Evolutionary conservation across 345 rosid species (phyloP), one percentile per base, ranked within the genome.

Genomic region (Excoecaria agallocha): DNA sequence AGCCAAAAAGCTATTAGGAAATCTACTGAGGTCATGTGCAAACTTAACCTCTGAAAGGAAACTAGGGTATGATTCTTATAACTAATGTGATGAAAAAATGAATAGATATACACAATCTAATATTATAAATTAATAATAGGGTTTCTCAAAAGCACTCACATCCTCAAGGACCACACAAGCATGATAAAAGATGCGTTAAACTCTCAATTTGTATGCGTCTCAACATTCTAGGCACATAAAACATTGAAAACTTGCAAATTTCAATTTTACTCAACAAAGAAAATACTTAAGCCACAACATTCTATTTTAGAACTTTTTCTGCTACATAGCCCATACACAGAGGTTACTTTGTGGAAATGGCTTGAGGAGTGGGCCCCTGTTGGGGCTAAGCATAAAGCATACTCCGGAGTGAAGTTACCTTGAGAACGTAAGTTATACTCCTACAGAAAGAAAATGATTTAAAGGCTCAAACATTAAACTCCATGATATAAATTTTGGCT

Each of bases 221-320:
- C 11, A 67, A 55, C 11, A 55, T 19, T 55, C 25, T 52, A n/a
- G 5, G 20, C 1, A 37, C 7, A 49, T 46, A 67, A 48, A 67
- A 8, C 56, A 48, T 17, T 49, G n/a, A 10, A 50, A 12, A 20
- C 39, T 67, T n/a, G 43, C 57, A 46, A 65, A 55, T 55, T 55
- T 55, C n/a, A 5, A 25, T 55, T n/a, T 24, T 25, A 6, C 0
- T 19, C 11, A 20, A 62, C 0, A 25, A 24, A 24, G 30, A 30
- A 30, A 30, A 30, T 30, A 30, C 30, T 30, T 30, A 30, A 58
- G 37, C 37, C 30, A 4, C 62, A 58, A 39, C 17, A 39, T 64
- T 64, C 69, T 66, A 35, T n/a, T 25, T 22, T 3, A 20, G 69
- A 43, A 66, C 52, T 43, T 66, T 66, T 46, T 43, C 51, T 22